phyloP scores from a whole-genome alignment of 1,284 basidiomycete species.

The Athelia psychrophila region DNA sequence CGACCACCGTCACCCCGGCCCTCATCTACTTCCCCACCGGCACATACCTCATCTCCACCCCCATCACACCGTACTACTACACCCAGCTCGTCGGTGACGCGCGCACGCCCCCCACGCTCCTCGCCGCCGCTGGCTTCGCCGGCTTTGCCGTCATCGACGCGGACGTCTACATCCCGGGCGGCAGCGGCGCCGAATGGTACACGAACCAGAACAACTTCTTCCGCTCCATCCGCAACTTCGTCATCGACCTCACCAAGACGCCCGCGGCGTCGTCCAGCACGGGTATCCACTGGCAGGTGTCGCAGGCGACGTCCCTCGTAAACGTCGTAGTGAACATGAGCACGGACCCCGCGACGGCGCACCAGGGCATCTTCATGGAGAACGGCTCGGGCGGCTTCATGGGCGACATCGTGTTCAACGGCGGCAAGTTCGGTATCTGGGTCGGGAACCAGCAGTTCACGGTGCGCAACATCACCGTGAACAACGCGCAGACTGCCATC shows the following conservation, averaged over 20 bases:
- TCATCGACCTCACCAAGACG: slow-evolving; percentile 48
- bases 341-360: slow-evolving; percentile 36
- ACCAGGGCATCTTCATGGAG: slow-evolving; percentile 55
- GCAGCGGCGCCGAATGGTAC: slow-evolving; percentile 31
- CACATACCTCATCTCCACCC: slow-evolving; percentile 59
- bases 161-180: slow-evolving; percentile 52
- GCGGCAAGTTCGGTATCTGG: slow-evolving; percentile 44
- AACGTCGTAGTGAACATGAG: slow-evolving; percentile 50
- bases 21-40: slow-evolving; percentile 56
- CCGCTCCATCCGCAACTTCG: slow-evolving; percentile 61
- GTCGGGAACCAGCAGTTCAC: slow-evolving; percentile 57
- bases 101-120: slow-evolving; percentile 53
- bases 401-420: slow-evolving; percentile 54
- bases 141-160: slow-evolving; percentile 70
- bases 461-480: slow-evolving; percentile 51
- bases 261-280: slow-evolving; percentile 49
- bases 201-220: slow-evolving; percentile 67
- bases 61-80: slow-evolving; percentile 66
- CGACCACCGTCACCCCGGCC: slow-evolving; percentile 42
- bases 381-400: slow-evolving; percentile 60
- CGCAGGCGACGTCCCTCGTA: slow-evolving; percentile 72
- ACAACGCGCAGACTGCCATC: slow-evolving; percentile 40
- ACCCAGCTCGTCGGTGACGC: slow-evolving; percentile 70
- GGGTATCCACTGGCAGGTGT: slow-evolving; percentile 77
- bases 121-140: slow-evolving; percentile 52